These are phyloP conservation scores for Taphrina pruni DNA, from an alignment of 1,139 yeast species.

Conservation along the genomic window DNA sequence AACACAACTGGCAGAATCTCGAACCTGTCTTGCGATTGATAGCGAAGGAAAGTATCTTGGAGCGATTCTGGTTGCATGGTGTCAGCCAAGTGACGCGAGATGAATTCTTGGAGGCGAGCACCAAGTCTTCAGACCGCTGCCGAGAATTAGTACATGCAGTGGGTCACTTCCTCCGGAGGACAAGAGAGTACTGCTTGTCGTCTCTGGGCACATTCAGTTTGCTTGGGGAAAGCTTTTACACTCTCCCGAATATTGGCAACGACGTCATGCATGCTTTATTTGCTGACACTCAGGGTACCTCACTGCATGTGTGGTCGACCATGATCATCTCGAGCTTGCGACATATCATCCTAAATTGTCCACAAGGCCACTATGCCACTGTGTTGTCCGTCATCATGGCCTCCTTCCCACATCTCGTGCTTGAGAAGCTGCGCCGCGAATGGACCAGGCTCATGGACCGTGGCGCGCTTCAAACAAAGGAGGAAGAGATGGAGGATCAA, in stretches of 20 bases:
- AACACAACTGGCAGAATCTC: slow-evolving; percentile 83
- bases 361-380: slow-evolving; percentile 66
- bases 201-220: slow-evolving; percentile 90
- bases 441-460: slow-evolving; percentile 63
- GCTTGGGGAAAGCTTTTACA: slow-evolving; percentile 85
- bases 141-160: slow-evolving; percentile 97
- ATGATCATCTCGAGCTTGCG: slow-evolving; percentile 89
- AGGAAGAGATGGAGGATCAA: slow-evolving; percentile 58
- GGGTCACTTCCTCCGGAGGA: slow-evolving; percentile 94
- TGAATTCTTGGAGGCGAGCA: slow-evolving; percentile 91
- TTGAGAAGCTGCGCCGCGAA: slow-evolving; percentile 66
- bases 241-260: slow-evolving; percentile 78
- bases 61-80: slow-evolving; percentile 98
- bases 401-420: slow-evolving; percentile 71
- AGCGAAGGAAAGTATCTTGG: slow-evolving; percentile 84
- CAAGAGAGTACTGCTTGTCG: slow-evolving; percentile 85
- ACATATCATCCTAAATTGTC: slow-evolving; percentile 86
- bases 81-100: slow-evolving; percentile 93
- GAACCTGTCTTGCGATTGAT: slow-evolving; percentile 91
- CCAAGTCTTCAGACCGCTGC: slow-evolving; percentile 88
- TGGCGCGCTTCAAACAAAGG: slow-evolving; percentile 43
- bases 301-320: slow-evolving; percentile 96
- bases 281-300: slow-evolving; percentile 82
- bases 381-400: slow-evolving; percentile 83
- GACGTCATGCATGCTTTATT: slow-evolving; percentile 85